phyloP scores from a whole-genome alignment of 1,284 basidiomycete genomes.

The Laetiporus sulphureus region DNA sequence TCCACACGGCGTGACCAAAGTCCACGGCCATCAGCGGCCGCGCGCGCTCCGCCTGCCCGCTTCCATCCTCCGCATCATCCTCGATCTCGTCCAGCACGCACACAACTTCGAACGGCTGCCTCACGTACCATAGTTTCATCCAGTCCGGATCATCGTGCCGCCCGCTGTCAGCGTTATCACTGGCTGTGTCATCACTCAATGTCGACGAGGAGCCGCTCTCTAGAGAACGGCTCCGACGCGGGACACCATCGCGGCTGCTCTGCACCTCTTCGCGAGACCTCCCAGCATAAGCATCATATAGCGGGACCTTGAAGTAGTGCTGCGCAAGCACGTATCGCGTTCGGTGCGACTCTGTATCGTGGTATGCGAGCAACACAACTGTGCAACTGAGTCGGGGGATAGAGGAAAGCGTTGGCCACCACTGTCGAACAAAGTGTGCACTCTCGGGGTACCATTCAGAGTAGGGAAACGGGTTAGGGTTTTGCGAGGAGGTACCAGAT shows the following conservation, averaged over 20 bases:
- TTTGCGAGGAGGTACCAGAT: too few relatives aligned
- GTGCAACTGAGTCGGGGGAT: constrained; percentile 63
- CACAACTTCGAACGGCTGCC: constrained; percentile 62
- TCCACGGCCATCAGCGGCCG: constrained; percentile 70
- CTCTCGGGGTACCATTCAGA: constrained; percentile 57
- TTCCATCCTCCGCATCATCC: constrained; percentile 26
- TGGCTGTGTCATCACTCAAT: background rate
- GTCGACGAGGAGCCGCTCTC: background rate
- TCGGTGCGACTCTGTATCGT: constrained; percentile 48
- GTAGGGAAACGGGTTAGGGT: constrained; percentile 19
- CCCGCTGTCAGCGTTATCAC: background rate
- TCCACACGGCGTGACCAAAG: constrained; percentile 72
- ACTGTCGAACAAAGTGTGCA: constrained; percentile 70
- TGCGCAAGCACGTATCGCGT: constrained; percentile 64
- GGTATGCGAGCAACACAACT: constrained; percentile 57
- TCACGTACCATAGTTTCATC: constrained; percentile 64
- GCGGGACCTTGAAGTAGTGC: constrained; percentile 66
- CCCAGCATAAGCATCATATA: constrained; percentile 11
- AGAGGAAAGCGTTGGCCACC: constrained; percentile 62
- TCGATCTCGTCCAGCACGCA: constrained; percentile 47
- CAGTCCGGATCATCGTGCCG: constrained; percentile 8
- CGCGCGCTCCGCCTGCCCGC: constrained; percentile 41
- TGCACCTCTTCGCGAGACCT: background rate
- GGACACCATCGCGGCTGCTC: background rate
- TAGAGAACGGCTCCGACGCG: background rate